phyloP scores from a whole-genome alignment of 108 stramenopile species.

The Conticribra guillardii region DNA sequence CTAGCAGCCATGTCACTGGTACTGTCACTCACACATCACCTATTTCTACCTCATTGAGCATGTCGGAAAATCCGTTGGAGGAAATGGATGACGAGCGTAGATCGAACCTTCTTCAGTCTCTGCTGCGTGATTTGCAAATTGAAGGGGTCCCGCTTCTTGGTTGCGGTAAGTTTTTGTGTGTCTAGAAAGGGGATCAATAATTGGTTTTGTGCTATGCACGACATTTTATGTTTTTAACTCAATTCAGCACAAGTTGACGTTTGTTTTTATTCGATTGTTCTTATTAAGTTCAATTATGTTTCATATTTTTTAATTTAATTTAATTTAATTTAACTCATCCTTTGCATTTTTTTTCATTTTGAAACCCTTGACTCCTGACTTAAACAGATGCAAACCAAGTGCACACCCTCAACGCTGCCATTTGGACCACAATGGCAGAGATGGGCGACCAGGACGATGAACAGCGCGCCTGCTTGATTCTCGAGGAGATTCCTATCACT shows the following conservation, averaged over 20 bases:
- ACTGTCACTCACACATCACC: neutral
- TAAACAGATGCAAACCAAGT: constrained; percentile 59
- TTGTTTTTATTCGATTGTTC: no score
- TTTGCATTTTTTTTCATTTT: no score
- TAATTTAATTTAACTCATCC: no score
- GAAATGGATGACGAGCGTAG: constrained; percentile 61
- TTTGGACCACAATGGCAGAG: constrained; percentile 88
- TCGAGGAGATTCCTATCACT: constrained; percentile 69
- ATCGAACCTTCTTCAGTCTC: constrained; percentile 63
- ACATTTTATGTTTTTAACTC: no score
- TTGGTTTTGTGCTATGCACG: no score
- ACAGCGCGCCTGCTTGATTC: constrained; percentile 64
- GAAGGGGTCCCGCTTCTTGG: constrained; percentile 82
- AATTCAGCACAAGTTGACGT: no score
- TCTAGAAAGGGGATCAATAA: no score
- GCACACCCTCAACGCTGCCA: constrained; percentile 67
- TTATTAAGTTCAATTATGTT: neutral
- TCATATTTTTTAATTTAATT: neutral
- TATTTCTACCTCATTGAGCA: constrained; percentile 2
- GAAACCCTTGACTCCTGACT: no score
- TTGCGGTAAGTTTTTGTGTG: constrained; percentile 39
- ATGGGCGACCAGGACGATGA: constrained; percentile 47
- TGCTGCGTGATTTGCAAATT: constrained; percentile 77
- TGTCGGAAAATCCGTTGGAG: constrained; percentile 35
- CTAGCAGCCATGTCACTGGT: neutral